phyloP scores from a whole-genome alignment of 2,329 filamentous ascomycete species.

The Erysiphe neolycopersici region DNA sequence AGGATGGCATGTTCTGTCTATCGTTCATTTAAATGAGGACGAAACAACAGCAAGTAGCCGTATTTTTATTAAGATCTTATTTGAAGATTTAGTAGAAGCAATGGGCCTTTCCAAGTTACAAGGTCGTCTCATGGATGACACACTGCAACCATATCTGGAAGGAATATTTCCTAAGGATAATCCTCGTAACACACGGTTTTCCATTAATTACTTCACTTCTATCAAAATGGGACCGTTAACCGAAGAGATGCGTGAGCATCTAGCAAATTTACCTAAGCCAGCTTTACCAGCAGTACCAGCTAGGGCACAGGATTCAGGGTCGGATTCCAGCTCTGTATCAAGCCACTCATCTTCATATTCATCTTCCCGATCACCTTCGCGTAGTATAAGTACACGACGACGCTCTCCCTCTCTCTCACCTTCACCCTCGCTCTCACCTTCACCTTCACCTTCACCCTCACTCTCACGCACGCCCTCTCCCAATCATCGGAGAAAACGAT shows the following conservation, averaged over 20 bases:
- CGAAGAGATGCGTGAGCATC: conserved; percentile 75
- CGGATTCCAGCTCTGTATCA: conserved; percentile 40
- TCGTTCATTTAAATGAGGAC: conserved; percentile 79
- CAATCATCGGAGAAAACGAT: not conserved
- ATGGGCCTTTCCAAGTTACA: conserved; percentile 61
- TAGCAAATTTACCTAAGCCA: conserved; percentile 76
- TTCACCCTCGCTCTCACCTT: too few relatives aligned
- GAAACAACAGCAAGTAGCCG: conserved; percentile 89
- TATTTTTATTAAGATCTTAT: conserved; percentile 96
- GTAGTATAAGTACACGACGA: not conserved
- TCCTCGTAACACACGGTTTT: conserved; percentile 74
- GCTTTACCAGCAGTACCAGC: conserved; percentile 39
- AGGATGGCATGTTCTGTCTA: conserved; percentile 69
- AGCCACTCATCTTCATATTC: conserved; percentile 51
- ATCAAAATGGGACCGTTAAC: conserved; percentile 90
- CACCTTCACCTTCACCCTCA: too few relatives aligned
- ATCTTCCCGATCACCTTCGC: conserved; percentile 12
- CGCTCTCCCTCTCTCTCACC: conserved; percentile 2
- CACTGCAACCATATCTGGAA: conserved; percentile 48
- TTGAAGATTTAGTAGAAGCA: conserved; percentile 73
- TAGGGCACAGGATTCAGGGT: conserved; percentile 29
- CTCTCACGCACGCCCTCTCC: not conserved
- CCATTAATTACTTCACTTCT: conserved; percentile 98
- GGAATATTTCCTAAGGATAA: conserved; percentile 81
- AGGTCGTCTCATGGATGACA: conserved; percentile 50